phyloP scores from a whole-genome alignment of 495 filamentous ascomycete genomes.

The Aspergillus indologenus region DNA sequence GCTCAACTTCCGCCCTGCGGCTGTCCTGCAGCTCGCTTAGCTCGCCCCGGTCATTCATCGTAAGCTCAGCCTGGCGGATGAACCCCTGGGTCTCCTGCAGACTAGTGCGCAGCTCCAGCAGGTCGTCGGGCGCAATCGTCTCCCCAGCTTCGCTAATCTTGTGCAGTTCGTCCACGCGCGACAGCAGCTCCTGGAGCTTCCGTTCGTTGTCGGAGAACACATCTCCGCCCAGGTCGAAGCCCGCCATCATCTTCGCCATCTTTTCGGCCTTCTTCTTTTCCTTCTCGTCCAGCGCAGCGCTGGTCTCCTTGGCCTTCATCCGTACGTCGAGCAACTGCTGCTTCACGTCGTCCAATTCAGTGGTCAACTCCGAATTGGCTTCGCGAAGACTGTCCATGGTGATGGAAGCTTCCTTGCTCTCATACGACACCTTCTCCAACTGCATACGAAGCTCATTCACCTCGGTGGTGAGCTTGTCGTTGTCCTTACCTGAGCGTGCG shows the following conservation, averaged over 20 bases:
- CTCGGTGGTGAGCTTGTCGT: conserved; percentile 78
- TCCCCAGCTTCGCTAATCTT: conserved; percentile 74
- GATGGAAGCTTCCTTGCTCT: conserved; percentile 93
- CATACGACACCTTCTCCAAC: conserved; percentile 88
- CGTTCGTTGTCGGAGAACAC: conserved; percentile 89
- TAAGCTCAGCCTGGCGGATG: conserved; percentile 87
- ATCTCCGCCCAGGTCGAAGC: conserved; percentile 88
- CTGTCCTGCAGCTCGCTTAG: conserved; percentile 59
- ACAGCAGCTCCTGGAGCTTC: conserved; percentile 74
- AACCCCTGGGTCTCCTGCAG: conserved; percentile 88
- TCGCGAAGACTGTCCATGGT: conserved; percentile 98
- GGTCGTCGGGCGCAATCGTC: conserved; percentile 73
- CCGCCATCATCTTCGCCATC: conserved; percentile 99
- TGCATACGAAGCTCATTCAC: conserved; percentile 94
- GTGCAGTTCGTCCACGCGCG: conserved; percentile 73
- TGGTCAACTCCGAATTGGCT: conserved; percentile 86
- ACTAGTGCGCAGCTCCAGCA: conserved; percentile 70
- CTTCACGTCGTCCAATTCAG: conserved; percentile 91
- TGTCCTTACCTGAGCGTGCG: conserved; percentile 74
- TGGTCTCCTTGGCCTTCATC: conserved; percentile 92
- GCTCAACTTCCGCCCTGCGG: conserved; percentile 69
- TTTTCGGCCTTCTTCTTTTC: conserved; percentile 97
- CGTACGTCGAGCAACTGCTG: conserved; percentile 93
- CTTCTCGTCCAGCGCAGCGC: conserved; percentile 85
- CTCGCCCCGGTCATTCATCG: conserved; percentile 64